phyloP scores from a whole-genome alignment of 2,329 filamentous ascomycete species.

The Fusarium decemcellulare region DNA sequence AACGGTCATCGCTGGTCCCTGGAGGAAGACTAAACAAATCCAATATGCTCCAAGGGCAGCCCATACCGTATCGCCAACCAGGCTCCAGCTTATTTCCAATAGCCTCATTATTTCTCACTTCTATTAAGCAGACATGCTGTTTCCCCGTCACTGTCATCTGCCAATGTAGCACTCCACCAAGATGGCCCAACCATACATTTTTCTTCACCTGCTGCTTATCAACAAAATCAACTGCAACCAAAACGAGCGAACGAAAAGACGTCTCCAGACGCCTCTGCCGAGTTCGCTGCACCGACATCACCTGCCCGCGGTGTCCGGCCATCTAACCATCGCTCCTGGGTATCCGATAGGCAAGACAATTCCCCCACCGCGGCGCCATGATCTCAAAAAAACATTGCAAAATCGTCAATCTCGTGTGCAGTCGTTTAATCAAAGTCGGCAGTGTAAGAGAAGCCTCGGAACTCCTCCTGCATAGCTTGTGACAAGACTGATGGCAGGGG shows the following conservation, averaged over 20 bases:
- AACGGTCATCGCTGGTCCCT: too few species aligned
- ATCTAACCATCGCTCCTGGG: constrained; percentile 47
- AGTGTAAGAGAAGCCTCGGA: constrained; percentile 98
- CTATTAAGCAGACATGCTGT: constrained; percentile 45
- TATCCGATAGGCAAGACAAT: constrained; percentile 49
- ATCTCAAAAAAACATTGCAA: constrained; percentile 41
- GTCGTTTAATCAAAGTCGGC: constrained; percentile 82
- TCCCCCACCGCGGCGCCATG: constrained; percentile 45
- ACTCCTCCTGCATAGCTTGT: constrained; percentile 99
- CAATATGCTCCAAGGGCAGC: neutral
- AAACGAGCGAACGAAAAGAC: constrained; percentile 36
- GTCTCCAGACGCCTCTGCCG: constrained; percentile 25
- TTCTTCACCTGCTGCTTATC: constrained; percentile 40
- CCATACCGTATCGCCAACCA: neutral
- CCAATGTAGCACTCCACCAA: constrained; percentile 33
- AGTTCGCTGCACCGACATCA: constrained; percentile 39
- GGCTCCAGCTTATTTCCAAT: constrained; percentile 25
- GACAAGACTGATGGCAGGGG: constrained; percentile 78
- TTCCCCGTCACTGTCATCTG: constrained; percentile 35
- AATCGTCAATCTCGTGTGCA: constrained; percentile 39
- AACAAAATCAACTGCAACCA: constrained; percentile 37
- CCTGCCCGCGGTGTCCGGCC: constrained; percentile 39
- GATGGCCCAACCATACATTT: constrained; percentile 34
- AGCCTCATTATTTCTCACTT: constrained; percentile 33
- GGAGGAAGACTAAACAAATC: neutral